Base-by-base conservation (phyloP, 2,329 filamentous ascomycete genomes). In the Arthrobotrys conoides region DNA sequence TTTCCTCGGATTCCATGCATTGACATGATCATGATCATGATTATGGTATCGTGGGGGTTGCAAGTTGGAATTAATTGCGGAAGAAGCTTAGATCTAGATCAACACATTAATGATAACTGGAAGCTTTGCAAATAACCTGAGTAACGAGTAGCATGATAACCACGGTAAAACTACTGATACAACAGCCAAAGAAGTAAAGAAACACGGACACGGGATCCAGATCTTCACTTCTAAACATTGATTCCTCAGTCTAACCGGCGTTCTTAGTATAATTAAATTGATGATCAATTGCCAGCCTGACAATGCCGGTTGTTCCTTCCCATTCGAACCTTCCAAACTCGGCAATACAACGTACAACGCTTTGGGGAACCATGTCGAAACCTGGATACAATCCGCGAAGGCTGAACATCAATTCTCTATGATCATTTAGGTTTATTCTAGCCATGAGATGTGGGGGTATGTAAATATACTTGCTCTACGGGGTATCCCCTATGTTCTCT, bases 241-340 rank as follows among this genome's bases (percentile, higher is more conserved):
- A 30, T 55, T 22, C 36, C 4, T 20, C 9, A 12, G 38, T 14
- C 38, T 12, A 14, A 38, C 36, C 36, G 36, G 36, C 12, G 12
- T 3, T 30, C 27, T 12, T 41, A 16, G 12, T 16, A 41, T 16
- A 4, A 41, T 41, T 41, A 22, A 30, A 27, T n/a, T n/a, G 53
- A 33, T 38, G 51, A 71, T 78, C 73, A 64, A 71, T 78, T 30
- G 75, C 53, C 68, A 68, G 75, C 68, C 75, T 78, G 72, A 33
- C 41, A 41, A 64, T 68, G 48, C 55, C 49, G 48, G 22, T 59
- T 16, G 55, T 61, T 66, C 46, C 57, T 41, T 51, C 30, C 20
- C 18, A 16, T 57, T 65, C 5, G 61, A 69, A 78, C 68, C 75
- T 72, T 78, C 68, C 68, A 5, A 38, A 68, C 64, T 33, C 30